Conservation (phyloP, 352 stramenopile species). For the Phytophthora europaea region DNA sequence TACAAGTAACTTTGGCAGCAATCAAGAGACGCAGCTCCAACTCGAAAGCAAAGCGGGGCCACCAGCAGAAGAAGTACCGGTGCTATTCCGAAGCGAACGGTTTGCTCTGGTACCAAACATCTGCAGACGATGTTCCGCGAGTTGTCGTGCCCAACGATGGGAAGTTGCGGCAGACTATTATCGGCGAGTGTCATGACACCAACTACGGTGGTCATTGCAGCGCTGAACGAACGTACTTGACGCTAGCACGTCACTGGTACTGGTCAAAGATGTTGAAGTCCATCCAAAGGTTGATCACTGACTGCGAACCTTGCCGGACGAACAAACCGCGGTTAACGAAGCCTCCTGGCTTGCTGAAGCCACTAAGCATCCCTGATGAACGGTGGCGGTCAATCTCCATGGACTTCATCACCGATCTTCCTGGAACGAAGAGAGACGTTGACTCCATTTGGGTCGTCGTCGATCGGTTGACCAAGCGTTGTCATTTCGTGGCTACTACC, state of each 20-base stretch:
- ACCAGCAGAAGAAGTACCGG: too few relatives aligned
- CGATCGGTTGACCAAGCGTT: slow-evolving; percentile 15
- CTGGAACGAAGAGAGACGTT: not conserved
- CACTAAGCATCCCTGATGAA: slow-evolving; percentile 15
- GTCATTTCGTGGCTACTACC: not conserved
- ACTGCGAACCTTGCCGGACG: slow-evolving; percentile 4
- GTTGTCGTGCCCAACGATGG: too few relatives aligned
- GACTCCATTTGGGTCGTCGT: slow-evolving; percentile 18
- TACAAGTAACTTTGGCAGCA: too few relatives aligned
- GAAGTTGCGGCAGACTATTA: too few relatives aligned
- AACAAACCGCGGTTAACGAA: not conserved
- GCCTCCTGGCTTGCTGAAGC: not conserved
- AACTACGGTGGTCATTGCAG: too few relatives aligned
- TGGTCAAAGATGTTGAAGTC: slow-evolving; percentile 20
- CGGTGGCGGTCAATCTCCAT: slow-evolving; percentile 13
- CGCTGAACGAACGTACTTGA: not conserved
- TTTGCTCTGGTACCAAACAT: too few relatives aligned
- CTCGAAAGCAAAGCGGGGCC: too few relatives aligned
- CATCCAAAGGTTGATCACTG: slow-evolving; percentile 11
- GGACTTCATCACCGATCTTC: slow-evolving; percentile 17
- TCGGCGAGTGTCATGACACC: too few relatives aligned
- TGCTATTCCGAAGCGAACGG: too few relatives aligned
- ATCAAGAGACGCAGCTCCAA: too few relatives aligned
- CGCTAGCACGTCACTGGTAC: slow-evolving; percentile 9
- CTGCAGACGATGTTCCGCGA: too few relatives aligned